Base-by-base conservation (phyloP, 805 yeast genomes). In the Ogataea chonburiensis region DNA sequence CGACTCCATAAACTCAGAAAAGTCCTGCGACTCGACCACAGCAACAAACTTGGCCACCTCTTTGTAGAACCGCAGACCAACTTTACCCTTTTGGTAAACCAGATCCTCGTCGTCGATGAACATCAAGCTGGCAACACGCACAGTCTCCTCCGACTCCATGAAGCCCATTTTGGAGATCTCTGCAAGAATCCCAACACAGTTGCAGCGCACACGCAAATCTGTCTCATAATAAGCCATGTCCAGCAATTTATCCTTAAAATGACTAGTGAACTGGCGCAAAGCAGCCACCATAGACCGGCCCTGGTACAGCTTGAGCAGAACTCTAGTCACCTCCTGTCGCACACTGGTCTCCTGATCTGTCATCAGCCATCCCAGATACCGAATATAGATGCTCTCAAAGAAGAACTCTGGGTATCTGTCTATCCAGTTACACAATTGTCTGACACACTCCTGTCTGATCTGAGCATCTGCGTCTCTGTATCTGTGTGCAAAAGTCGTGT, bases 311-410 rank as follows among this genome's bases (percentile, higher is more conserved):
- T 64, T 77, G 9, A 66, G 55, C 28, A 88, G 60, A 4, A 72
- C 68, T 46, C 68, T 75, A 17, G 83, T 53, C 2, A 79, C 88
- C 47, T 84, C 87, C 7, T 68, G 55, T 47, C 95, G 70, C 1
- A 86, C 94, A 3, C 55, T 44, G 8, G 72, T 58, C 11, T 74
- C 70, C 2, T 76, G 66, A 53, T 88, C 96, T n/a, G 89, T 79
- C 26, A 89, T 63, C 21, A 86, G 66, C 94, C 94, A 84, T 4
- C 95, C 95, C 52, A 84, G 71, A 57, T 84, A 86, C 44, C 88
- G 73, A 45, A 87, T 67, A 51, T 79, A 86, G 1, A 79, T 66
- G 9, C 81, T 79, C 42, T 77, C 83, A 45, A 83, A 72, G 50
- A 84, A 87, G 36, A 68, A 63, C 39, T 82, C 88, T 0, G 95